Conservation (phyloP, 345 rosid species). For the Hibiscus syriacus region DNA sequence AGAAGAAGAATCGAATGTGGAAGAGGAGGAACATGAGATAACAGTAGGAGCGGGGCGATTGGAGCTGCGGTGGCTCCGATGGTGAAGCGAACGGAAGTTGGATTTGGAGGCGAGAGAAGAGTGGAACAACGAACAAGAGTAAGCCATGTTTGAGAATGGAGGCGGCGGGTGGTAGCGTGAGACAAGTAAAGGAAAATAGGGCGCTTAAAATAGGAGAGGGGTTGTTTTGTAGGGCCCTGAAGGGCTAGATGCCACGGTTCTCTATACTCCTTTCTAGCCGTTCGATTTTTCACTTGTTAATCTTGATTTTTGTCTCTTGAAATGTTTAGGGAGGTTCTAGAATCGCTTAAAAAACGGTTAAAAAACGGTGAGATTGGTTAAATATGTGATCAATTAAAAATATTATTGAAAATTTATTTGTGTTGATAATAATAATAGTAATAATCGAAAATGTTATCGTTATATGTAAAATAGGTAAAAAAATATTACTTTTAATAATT, state of each 20-base stretch:
- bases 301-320: too few species aligned
- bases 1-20: conserved; percentile 18
- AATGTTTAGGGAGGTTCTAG: too few species aligned
- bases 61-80: conserved; percentile 13
- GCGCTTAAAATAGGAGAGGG: not conserved
- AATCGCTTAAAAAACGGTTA: too few species aligned
- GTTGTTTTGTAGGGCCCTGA: not conserved
- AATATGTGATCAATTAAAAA: too few species aligned
- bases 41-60: conserved; percentile 10
- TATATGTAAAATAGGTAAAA: too few species aligned
- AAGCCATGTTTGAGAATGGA: not conserved
- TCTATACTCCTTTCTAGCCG: not conserved
- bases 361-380: too few species aligned
- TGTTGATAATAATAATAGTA: too few species aligned
- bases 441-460: too few species aligned
- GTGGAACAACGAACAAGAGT: not conserved
- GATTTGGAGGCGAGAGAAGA: not conserved
- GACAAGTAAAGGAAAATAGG: not conserved
- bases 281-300: not conserved
- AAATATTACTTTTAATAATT: too few species aligned
- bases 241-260: not conserved
- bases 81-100: conserved; percentile 11
- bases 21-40: conserved; percentile 34
- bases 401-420: too few species aligned
- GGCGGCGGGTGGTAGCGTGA: not conserved